Base-by-base conservation (phyloP, 1,284 basidiomycete genomes). In the Meira nashicola region DNA sequence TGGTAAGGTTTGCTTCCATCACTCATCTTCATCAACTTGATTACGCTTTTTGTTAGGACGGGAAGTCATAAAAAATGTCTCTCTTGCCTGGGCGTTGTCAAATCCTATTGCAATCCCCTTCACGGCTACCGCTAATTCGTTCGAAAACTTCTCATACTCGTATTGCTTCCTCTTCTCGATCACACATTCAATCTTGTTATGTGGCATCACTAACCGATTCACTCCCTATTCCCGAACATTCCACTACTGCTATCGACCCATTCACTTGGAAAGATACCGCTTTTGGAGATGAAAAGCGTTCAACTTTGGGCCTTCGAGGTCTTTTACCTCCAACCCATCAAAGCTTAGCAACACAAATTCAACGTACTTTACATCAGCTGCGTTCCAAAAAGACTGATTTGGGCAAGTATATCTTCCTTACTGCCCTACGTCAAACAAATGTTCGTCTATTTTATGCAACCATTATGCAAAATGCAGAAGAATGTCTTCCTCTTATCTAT, bases 361-460 rank as follows among this genome's bases (percentile, higher is more conserved):
- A 82, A 25, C 86, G 88, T 57, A 85, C 84, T 70, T 79, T 89
- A 54, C 80, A 79, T 17, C 89, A 91, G 76, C 80, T 91, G 14
- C 84, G 86, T 49, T 86, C 86, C 46, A 90, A 90, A 79, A 83
- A 47, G 7, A 85, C 84, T 70, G 73, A 78, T 55, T 84, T 90
- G 59, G 88, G 89, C 73, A 89, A 90, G 80, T 87, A 92, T 79
- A 89, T 91, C 69, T 90, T 86, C 76, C 84, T 92, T 33, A 83
- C 84, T 12, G 84, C 85, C 59, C 82, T 92, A 59, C 89, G 89
- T 78, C 82, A 86, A 71, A 82, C 85, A 52, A 87, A 91, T 73
- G 84, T 84, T 11, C 79, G 83, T 59, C 84, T 87, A 78, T 92
- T 91, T 79, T 92, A 89, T 79, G 71, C 71, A 11, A 67, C 74